Evolutionary conservation across 768 basidiomycete genomes (phyloP).

Genomic region (Boletus barrowsii): DNA sequence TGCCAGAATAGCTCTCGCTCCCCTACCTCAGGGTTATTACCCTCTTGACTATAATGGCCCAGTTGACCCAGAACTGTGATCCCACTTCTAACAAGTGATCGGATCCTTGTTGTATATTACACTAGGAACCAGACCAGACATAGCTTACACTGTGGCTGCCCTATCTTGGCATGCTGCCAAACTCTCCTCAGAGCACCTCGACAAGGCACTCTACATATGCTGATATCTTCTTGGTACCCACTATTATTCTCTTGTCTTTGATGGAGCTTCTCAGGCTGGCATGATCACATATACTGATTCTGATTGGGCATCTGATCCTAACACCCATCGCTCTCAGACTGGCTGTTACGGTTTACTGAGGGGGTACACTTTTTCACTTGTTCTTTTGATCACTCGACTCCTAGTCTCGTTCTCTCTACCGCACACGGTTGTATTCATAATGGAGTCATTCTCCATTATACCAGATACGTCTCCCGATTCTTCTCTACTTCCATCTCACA

Average conservation of each 20-base stretch:
- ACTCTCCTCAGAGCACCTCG: not conserved
- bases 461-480: no score
- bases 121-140: not conserved
- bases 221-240: not conserved
- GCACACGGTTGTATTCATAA: no score
- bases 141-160: not conserved
- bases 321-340: no score
- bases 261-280: not conserved
- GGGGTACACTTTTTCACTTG: no score
- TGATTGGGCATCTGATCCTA: no score
- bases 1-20: not conserved
- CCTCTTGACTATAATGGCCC: not conserved
- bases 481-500: no score
- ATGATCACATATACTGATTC: no score
- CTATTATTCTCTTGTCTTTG: not conserved
- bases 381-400: no score
- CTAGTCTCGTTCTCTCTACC: no score
- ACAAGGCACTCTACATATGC: not conserved
- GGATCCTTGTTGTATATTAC: not conserved
- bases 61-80: not conserved
- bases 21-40: not conserved
- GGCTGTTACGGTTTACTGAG: no score
- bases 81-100: not conserved
- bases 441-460: no score
- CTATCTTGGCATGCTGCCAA: not conserved